A percentile compares a stretch with the other conserved stretches of the same genome.
Conservation (phyloP, 305 asterid genomes). For the Fraxinus velutina region DNA sequence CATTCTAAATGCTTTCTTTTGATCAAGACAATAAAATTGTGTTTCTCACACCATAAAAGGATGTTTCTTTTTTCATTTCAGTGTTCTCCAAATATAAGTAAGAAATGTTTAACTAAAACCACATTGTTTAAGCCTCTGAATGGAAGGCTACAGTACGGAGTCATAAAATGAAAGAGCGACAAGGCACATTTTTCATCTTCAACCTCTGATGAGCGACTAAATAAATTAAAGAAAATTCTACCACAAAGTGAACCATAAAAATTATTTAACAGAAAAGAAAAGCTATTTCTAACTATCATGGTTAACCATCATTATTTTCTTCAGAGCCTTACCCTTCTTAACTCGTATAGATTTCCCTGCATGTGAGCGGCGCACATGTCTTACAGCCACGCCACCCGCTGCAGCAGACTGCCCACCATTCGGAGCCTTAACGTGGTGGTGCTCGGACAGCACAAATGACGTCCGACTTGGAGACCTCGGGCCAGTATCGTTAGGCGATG, state of each 20-base stretch:
- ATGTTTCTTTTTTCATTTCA: neutral
- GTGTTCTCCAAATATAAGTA: neutral
- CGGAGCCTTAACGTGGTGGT: constrained; percentile 62
- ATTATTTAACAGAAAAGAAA: neutral
- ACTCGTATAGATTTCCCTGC: constrained; percentile 73
- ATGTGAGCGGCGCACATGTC: constrained; percentile 77
- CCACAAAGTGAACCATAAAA: neutral
- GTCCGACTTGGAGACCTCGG: constrained; percentile 42
- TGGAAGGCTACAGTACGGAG: neutral
- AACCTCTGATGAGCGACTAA: neutral
- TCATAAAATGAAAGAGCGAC: neutral
- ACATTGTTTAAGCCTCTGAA: neutral
- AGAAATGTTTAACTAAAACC: neutral
- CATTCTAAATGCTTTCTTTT: neutral
- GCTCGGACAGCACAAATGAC: constrained; percentile 46
- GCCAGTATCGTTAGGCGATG: constrained; percentile 62
- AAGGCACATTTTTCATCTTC: neutral
- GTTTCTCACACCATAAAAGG: neutral
- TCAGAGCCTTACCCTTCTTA: constrained; percentile 65
- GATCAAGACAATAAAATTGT: neutral
- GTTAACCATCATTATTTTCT: neutral
- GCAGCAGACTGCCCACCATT: constrained; percentile 59
- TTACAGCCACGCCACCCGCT: constrained; percentile 61
- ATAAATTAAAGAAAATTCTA: neutral
- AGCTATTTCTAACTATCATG: neutral